These are phyloP conservation scores for Cladobotryum protrusum DNA, from an alignment of 2,329 filamentous ascomycete species.

Conservation along the genomic window DNA sequence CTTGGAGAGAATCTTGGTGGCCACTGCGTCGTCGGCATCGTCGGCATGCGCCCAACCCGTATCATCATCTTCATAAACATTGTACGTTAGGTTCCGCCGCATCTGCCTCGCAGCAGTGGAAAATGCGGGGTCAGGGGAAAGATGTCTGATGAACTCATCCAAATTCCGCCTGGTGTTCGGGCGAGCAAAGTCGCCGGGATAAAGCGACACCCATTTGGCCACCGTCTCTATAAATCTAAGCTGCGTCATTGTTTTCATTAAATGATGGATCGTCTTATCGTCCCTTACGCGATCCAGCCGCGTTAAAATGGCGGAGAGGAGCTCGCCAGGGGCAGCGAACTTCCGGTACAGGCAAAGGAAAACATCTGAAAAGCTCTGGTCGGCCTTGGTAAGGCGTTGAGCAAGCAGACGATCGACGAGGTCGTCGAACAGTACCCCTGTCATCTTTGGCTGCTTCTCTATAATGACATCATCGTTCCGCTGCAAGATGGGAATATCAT, in stretches of 20 bases:
- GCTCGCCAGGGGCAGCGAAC: constrained; percentile 73
- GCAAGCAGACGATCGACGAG: constrained; percentile 80
- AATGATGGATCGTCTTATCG: constrained; percentile 59
- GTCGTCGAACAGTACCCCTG: constrained; percentile 58
- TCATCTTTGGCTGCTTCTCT: constrained; percentile 40
- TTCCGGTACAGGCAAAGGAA: constrained; percentile 93
- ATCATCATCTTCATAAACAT: constrained; percentile 80
- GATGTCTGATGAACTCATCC: constrained; percentile 65
- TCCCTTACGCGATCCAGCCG: constrained; percentile 66
- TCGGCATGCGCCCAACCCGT: constrained; percentile 87
- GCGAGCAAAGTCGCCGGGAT: constrained; percentile 89
- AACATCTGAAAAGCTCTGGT: constrained; percentile 79
- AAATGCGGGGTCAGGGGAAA: constrained; percentile 77
- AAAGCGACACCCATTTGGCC: constrained; percentile 81
- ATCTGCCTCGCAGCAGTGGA: constrained; percentile 82
- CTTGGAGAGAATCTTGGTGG: constrained; percentile 29
- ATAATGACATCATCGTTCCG: constrained; percentile 58
- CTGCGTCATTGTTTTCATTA: constrained; percentile 74
- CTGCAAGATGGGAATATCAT: constrained; percentile 61
- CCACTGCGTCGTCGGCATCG: constrained; percentile 35
- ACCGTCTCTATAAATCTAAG: constrained; percentile 77
- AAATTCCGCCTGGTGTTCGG: constrained; percentile 65
- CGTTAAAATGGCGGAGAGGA: constrained; percentile 72
- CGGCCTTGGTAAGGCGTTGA: constrained; percentile 77
- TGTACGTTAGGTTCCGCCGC: constrained; percentile 64